phyloP scores from a whole-genome alignment of 108 stramenopile genomes.

The Skeletonema menzelii region DNA sequence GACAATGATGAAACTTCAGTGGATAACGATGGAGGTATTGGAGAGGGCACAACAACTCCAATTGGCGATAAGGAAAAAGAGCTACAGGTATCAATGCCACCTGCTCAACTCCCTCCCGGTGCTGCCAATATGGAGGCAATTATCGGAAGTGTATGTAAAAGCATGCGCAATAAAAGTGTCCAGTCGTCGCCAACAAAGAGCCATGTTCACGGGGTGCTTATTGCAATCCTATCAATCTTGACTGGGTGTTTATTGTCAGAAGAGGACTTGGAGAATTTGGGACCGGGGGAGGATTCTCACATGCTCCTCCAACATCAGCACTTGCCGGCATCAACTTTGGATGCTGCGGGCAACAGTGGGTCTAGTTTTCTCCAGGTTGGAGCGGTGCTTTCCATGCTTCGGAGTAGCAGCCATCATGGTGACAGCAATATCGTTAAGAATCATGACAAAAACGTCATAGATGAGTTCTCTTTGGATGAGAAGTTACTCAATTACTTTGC shows the following conservation, averaged over 20 bases:
- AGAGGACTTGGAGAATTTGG: conserved; percentile 30
- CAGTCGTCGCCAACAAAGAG: neutral
- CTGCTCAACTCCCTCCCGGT: neutral
- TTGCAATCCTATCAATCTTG: conserved; percentile 59
- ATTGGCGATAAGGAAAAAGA: neutral
- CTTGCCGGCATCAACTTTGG: neutral
- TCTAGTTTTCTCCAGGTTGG: conserved; percentile 57
- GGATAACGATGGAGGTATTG: neutral
- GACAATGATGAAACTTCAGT: neutral
- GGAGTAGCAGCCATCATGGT: neutral
- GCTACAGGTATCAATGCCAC: neutral
- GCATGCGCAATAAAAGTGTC: conserved; percentile 1
- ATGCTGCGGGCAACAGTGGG: conserved; percentile 17
- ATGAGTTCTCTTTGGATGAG: conserved; percentile 43
- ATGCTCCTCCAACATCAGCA: neutral
- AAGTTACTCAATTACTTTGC: conserved; percentile 61
- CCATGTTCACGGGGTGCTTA: conserved; percentile 51
- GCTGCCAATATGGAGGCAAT: conserved; percentile 56
- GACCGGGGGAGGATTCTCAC: conserved; percentile 8
- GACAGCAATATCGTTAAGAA: neutral
- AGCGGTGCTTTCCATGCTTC: conserved; percentile 44
- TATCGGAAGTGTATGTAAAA: conserved; percentile 53
- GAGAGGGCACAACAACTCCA: neutral
- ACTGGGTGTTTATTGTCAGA: conserved; percentile 30
- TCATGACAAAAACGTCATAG: neutral